Evolutionary conservation across 257 asterid species (phyloP).

Genomic region (Nemophila menziesii): DNA sequence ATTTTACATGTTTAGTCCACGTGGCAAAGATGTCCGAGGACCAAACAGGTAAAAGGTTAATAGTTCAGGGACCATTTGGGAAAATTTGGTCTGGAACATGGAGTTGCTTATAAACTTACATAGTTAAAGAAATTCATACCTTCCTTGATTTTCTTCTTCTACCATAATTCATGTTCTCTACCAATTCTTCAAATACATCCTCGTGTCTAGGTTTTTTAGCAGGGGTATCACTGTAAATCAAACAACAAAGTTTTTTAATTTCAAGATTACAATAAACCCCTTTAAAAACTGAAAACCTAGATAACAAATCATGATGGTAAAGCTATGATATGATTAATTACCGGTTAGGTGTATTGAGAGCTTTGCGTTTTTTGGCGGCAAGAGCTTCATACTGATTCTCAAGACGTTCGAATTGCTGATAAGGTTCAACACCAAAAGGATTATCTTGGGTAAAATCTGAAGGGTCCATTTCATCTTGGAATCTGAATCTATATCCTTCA

Average conservation of each 20-base stretch:
- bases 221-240: conserved; percentile 23
- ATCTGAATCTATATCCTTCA: conserved; percentile 41
- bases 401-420: conserved; percentile 57
- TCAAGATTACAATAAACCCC: no score
- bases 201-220: conserved; percentile 59
- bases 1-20: no score
- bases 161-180: conserved; percentile 67
- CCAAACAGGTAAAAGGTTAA: no score
- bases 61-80: no score
- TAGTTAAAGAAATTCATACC: conserved; percentile 24
- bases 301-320: no score
- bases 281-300: neutral
- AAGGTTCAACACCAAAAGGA: conserved; percentile 55
- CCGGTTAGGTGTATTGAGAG: conserved; percentile 20
- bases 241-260: neutral
- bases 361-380: conserved; percentile 57
- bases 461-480: conserved; percentile 66
- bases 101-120: conserved; percentile 3
- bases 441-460: conserved; percentile 50
- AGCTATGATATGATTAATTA: conserved; percentile 5
- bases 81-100: no score
- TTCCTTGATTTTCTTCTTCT: conserved; percentile 50
- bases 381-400: conserved; percentile 46
- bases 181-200: conserved; percentile 46
- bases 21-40: no score